Evolutionary conservation across 805 yeast species (phyloP).

Genomic region (Scheffersomyces amazonensis): DNA sequence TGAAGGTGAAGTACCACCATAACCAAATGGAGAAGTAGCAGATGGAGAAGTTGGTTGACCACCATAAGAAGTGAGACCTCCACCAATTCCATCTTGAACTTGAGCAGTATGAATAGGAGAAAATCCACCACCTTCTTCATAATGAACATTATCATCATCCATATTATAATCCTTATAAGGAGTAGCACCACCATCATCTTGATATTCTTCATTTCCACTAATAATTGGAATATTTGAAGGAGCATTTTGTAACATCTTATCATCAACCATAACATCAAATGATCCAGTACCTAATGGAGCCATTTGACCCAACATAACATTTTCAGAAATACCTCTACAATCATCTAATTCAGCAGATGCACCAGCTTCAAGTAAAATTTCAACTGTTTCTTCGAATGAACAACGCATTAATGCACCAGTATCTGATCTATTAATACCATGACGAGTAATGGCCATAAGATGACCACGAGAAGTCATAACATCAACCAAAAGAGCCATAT

Average conservation of each 20-base stretch:
- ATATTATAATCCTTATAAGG: slow-evolving; percentile 74
- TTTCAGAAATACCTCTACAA: slow-evolving; percentile 97
- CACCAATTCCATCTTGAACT: slow-evolving; percentile 69
- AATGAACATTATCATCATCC: slow-evolving; percentile 59
- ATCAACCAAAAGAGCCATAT: slow-evolving; percentile 95
- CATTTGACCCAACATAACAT: slow-evolving; percentile 95
- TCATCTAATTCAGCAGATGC: slow-evolving; percentile 97
- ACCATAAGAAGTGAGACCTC: slow-evolving; percentile 87
- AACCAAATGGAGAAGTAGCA: slow-evolving; percentile 59
- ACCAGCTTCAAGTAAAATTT: slow-evolving; percentile 95
- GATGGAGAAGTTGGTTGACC: slow-evolving; percentile 54
- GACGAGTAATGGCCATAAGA: slow-evolving; percentile 98
- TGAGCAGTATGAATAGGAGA: slow-evolving; percentile 93
- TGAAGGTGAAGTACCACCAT: slow-evolving; percentile 45
- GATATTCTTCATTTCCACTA: slow-evolving; percentile 23
- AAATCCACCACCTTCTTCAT: slow-evolving; percentile 77
- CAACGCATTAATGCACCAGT: slow-evolving; percentile 99
- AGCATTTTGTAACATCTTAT: slow-evolving; percentile 68
- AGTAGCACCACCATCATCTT: slow-evolving; percentile 75
- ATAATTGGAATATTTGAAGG: slow-evolving; percentile 48
- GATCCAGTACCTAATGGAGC: slow-evolving; percentile 99
- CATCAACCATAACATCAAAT: slow-evolving; percentile 93
- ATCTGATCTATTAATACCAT: slow-evolving; percentile 97
- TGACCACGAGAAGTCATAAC: slow-evolving; percentile 99
- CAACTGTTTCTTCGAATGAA: slow-evolving; percentile 99